Percentiles rank a stretch among this genome's conserved stretches.
These are phyloP conservation scores for Mrakiaceae sp. DNA, from an alignment of 1,284 basidiomycete genomes.

Conservation along the genomic window DNA sequence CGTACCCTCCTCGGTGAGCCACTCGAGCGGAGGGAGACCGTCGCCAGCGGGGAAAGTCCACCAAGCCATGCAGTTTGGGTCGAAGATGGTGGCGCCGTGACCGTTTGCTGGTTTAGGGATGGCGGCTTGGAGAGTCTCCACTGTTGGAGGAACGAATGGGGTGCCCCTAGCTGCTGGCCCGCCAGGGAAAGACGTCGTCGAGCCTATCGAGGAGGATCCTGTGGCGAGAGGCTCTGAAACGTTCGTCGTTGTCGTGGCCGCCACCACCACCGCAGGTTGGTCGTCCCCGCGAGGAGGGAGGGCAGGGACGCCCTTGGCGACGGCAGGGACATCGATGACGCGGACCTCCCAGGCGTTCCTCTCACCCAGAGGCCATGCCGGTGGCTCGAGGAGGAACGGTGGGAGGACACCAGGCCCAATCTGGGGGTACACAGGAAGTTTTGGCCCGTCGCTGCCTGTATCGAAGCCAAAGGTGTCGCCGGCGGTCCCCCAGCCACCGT, in stretches of 20 bases:
- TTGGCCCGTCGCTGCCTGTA: no score
- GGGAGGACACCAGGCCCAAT: slow-evolving; percentile 12
- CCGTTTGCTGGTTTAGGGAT: neutral
- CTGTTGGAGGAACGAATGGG: neutral
- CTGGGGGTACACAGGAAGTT: no score
- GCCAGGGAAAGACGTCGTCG: neutral
- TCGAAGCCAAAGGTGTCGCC: no score
- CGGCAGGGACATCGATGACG: neutral
- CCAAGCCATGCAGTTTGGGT: slow-evolving; percentile 2
- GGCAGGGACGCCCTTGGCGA: neutral
- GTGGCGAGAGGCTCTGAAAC: neutral
- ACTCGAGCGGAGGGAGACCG: neutral
- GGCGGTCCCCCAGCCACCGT: no score
- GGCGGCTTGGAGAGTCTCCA: slow-evolving; percentile 7
- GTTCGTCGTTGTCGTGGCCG: no score
- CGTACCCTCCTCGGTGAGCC: neutral
- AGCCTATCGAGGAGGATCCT: neutral
- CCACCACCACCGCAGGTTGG: neutral
- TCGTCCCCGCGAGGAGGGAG: neutral
- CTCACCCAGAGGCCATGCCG: neutral
- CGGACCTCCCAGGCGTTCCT: slow-evolving; percentile 4
- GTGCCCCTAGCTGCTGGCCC: neutral
- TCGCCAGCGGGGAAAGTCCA: slow-evolving; percentile 7
- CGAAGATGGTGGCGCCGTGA: slow-evolving; percentile 7
- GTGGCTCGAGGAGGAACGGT: neutral